Evolutionary conservation across 73 alveolate genomes (phyloP), one percentile per base, ranked within the genome.

Genomic region (Stentor coeruleus): DNA sequence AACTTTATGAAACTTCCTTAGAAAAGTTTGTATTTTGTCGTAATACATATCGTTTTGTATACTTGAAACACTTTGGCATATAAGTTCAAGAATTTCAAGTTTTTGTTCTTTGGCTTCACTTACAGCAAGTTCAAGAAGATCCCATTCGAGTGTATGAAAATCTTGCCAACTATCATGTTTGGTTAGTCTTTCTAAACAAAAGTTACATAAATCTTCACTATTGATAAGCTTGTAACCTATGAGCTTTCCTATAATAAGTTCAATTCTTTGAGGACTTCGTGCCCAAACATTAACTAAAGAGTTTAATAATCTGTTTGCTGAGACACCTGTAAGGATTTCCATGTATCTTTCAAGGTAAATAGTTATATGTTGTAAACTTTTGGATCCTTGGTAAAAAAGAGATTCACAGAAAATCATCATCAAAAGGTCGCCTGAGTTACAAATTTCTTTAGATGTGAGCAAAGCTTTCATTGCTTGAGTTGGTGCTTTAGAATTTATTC

Each of bases 361-460:
- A 20, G 79, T 66, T 20, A 66, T 66, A 66, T 66, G 79, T 11
- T 20, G 79, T 40, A 66, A 20, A 2, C 79, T 66, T 66, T 66
- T 66, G 2, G 79, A 37, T 26, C 79, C 79, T 33, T 66, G 79
- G 79, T 20, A 66, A 66, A 66, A 66, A 20, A 66, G 37, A 26
- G 40, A 66, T 2, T 66, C 79, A 66, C 79, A 66, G 39, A 66
- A 66, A 31, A 66, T 66, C 79, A 20, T 20, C 79, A 66, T 1
- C 79, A 66, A 66, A 20, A 66, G 33, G 39, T 66, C 79, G n/a
- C 79, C 79, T 33, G 79, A 66, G 41, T 31, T 66, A 31, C 79
- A 66, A 66, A 66, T 66, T 66, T 66, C 79, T 33, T 66, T 66
- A 14, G 79, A 66, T 26, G 79, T 31, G 11, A 66, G 37, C n/a